These are phyloP conservation scores for Termitomyces sp. DNA, from an alignment of 768 basidiomycete genomes.

Conservation along the genomic window DNA sequence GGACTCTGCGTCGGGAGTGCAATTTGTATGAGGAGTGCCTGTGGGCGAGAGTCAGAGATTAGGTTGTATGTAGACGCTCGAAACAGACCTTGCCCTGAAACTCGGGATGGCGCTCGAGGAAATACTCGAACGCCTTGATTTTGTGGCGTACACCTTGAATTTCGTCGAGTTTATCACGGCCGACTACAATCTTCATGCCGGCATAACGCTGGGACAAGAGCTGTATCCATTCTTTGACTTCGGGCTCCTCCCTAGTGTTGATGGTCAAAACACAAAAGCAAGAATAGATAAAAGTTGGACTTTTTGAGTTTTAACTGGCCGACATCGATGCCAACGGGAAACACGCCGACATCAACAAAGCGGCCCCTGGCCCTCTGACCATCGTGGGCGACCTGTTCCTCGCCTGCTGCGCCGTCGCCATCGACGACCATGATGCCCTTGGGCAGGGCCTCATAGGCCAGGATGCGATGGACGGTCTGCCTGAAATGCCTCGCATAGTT, in stretches of 20 bases:
- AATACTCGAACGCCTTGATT: slow-evolving; percentile 75
- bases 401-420: slow-evolving; percentile 20
- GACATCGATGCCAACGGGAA: slow-evolving; percentile 89
- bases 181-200: slow-evolving; percentile 85
- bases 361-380: slow-evolving; percentile 35
- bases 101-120: slow-evolving; percentile 75
- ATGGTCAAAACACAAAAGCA: no score
- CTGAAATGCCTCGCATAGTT: slow-evolving; percentile 82
- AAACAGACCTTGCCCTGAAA: slow-evolving; percentile 62
- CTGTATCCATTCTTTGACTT: slow-evolving; percentile 80
- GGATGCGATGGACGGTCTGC: slow-evolving; percentile 77
- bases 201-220: slow-evolving; percentile 76
- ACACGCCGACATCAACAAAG: slow-evolving; percentile 84
- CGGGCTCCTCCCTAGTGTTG: slow-evolving; percentile 54
- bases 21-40: slow-evolving; percentile 83
- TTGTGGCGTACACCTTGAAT: slow-evolving; percentile 85
- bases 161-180: slow-evolving; percentile 85
- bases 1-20: slow-evolving; percentile 78
- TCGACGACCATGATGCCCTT: slow-evolving; percentile 69
- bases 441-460: slow-evolving; percentile 76
- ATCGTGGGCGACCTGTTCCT: slow-evolving; percentile 11
- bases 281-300: slow-evolving; percentile 24
- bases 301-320: slow-evolving; percentile 58
- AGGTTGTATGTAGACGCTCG: no score
- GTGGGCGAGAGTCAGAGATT: not conserved